These are phyloP conservation scores for Radiomyces spectabilis DNA, from an alignment of 192 early-diverging fungal species.

Conservation along the genomic window DNA sequence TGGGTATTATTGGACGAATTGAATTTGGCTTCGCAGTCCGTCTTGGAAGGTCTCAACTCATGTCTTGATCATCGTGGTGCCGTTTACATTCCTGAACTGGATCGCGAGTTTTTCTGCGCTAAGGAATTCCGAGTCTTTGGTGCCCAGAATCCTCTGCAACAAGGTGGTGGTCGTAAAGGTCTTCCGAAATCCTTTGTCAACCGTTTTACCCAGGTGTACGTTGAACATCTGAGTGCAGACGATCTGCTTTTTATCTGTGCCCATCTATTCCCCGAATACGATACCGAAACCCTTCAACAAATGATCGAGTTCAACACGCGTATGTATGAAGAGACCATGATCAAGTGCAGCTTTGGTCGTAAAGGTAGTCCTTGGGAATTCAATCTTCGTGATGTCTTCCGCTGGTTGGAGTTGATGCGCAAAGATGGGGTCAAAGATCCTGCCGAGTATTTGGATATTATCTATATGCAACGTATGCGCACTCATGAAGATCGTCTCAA, in stretches of 20 bases:
- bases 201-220: slow-evolving; percentile 92
- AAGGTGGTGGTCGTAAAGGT: slow-evolving; percentile 98
- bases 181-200: slow-evolving; percentile 96
- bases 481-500: slow-evolving; percentile 63
- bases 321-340: slow-evolving; percentile 84
- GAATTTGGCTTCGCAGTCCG: slow-evolving; percentile 97
- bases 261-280: slow-evolving; percentile 45
- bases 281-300: slow-evolving; percentile 33
- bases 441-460: slow-evolving; percentile 63
- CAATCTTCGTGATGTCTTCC: slow-evolving; percentile 93
- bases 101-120: slow-evolving; percentile 73
- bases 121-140: slow-evolving; percentile 89
- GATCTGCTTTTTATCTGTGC: slow-evolving; percentile 76
- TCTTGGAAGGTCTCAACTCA: slow-evolving; percentile 97
- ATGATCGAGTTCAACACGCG: slow-evolving; percentile 81
- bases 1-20: slow-evolving; percentile 98
- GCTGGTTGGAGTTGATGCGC: slow-evolving; percentile 85
- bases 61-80: slow-evolving; percentile 95
- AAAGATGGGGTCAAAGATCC: slow-evolving; percentile 47
- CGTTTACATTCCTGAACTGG: slow-evolving; percentile 95
- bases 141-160: slow-evolving; percentile 93
- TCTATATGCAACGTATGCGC: slow-evolving; percentile 90
- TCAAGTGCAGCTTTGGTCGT: slow-evolving; percentile 59
- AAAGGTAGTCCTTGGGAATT: slow-evolving; percentile 95
- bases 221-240: slow-evolving; percentile 69